Conservation (phyloP, 305 asterid genomes). For the Fraxinus angustifolia region DNA sequence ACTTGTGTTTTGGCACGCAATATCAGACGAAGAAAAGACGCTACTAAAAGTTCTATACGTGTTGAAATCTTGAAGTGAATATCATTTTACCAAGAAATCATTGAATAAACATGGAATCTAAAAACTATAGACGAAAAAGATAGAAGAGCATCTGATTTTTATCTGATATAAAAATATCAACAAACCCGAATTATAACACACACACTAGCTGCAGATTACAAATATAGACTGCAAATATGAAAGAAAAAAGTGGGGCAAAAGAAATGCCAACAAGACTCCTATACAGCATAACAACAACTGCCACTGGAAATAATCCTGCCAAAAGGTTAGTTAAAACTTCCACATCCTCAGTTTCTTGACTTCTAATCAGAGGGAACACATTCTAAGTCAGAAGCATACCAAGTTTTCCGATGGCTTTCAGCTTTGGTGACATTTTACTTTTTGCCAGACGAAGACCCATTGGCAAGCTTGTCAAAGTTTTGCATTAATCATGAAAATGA, state of each 20-base stretch:
- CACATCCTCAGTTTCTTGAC: slow-evolving; percentile 45
- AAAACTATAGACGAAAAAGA: not conserved
- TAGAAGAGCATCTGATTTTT: slow-evolving; percentile 17
- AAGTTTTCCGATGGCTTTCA: slow-evolving; percentile 29
- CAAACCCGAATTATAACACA: slow-evolving; percentile 57
- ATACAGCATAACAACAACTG: slow-evolving; percentile 60
- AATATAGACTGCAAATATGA: slow-evolving; percentile 68
- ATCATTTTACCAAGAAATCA: not conserved
- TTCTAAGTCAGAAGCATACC: slow-evolving; percentile 86
- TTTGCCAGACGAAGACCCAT: slow-evolving; percentile 51
- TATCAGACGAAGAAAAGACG: not conserved
- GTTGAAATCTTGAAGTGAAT: not conserved
- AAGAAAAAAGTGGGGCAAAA: slow-evolving; percentile 1
- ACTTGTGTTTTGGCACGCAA: not conserved
- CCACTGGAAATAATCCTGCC: slow-evolving; percentile 48
- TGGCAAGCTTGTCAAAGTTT: slow-evolving; percentile 70
- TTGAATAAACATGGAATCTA: not conserved
- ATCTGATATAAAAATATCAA: slow-evolving; percentile 45
- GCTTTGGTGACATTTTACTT: slow-evolving; percentile 21
- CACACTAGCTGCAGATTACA: slow-evolving; percentile 86
- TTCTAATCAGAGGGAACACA: slow-evolving; percentile 51
- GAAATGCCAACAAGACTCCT: slow-evolving; percentile 54
- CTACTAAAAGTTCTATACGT: not conserved
- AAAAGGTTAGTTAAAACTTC: slow-evolving; percentile 66
- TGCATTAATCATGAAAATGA: slow-evolving; percentile 42